Evolutionary conservation across 2,329 filamentous ascomycete genomes (phyloP).

Genomic region (Coniochaeta prunicola): DNA sequence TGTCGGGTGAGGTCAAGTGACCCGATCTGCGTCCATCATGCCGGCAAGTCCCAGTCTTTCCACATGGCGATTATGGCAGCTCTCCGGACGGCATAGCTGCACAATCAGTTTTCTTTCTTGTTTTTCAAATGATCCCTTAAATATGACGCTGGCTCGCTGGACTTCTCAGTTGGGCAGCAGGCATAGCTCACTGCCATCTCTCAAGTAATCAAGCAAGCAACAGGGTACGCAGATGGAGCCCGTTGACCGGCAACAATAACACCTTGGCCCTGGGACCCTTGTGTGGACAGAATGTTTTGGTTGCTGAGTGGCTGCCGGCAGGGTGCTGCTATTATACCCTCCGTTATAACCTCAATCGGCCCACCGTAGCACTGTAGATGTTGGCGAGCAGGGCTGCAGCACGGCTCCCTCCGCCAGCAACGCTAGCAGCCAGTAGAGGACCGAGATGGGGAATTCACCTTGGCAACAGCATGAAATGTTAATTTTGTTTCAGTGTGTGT

Average conservation of each 20-base stretch:
- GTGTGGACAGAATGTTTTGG: too few species aligned
- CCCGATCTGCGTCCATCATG: not conserved
- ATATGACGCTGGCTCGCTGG: too few species aligned
- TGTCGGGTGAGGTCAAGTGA: not conserved
- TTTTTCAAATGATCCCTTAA: too few species aligned
- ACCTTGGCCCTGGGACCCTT: not conserved
- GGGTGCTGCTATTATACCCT: not conserved
- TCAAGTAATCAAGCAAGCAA: too few species aligned
- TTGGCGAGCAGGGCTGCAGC: not conserved
- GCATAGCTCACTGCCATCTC: too few species aligned
- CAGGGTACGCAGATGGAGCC: not conserved
- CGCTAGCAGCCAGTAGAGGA: not conserved
- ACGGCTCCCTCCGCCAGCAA: not conserved
- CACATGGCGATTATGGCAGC: too few species aligned
- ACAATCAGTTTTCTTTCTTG: too few species aligned
- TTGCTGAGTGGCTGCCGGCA: not conserved
- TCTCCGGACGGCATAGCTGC: too few species aligned
- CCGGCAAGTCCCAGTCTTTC: not conserved
- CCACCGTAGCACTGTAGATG: not conserved
- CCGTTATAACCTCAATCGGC: not conserved
- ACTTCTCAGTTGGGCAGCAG: too few species aligned
- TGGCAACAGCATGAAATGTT: not conserved
- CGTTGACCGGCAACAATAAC: not conserved
- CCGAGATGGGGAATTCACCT: not conserved
- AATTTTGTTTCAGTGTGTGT: slow-evolving; percentile 1